These are phyloP conservation scores for Mycosphaerella sp. DNA, from an alignment of 2,329 filamentous ascomycete genomes.

Conservation along the genomic window DNA sequence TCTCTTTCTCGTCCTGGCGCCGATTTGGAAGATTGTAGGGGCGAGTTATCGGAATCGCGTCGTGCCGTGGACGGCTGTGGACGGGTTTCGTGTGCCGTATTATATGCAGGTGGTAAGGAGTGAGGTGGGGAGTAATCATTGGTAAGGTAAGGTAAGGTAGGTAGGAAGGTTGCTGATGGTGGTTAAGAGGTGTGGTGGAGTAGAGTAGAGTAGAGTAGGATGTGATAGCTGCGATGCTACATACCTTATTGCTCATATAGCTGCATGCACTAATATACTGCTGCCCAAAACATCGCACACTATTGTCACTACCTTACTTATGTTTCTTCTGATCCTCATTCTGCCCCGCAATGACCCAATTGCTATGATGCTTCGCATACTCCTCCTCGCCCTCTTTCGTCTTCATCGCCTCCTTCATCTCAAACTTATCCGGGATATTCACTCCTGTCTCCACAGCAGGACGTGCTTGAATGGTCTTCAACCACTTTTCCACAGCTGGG, in stretches of 20 bases:
- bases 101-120: background rate
- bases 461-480: slow-evolving; percentile 32
- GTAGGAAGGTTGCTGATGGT: no score
- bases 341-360: slow-evolving; percentile 35
- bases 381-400: slow-evolving; percentile 35
- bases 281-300: no score
- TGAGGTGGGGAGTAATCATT: background rate
- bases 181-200: no score
- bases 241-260: background rate
- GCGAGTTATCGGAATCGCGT: background rate
- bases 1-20: background rate
- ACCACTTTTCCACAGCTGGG: slow-evolving; percentile 30
- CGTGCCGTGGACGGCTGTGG: background rate
- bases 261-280: no score
- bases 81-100: background rate
- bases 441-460: slow-evolving; percentile 32
- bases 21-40: background rate
- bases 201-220: no score
- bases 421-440: slow-evolving; percentile 35
- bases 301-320: no score
- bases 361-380: slow-evolving; percentile 34
- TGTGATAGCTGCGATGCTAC: no score
- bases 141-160: no score
- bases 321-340: slow-evolving; percentile 37
- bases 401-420: slow-evolving; percentile 37